Evolutionary conservation across 208 protist species (phyloP), one percentile per base, ranked within the genome.

Genomic region (Leishmania tropica): DNA sequence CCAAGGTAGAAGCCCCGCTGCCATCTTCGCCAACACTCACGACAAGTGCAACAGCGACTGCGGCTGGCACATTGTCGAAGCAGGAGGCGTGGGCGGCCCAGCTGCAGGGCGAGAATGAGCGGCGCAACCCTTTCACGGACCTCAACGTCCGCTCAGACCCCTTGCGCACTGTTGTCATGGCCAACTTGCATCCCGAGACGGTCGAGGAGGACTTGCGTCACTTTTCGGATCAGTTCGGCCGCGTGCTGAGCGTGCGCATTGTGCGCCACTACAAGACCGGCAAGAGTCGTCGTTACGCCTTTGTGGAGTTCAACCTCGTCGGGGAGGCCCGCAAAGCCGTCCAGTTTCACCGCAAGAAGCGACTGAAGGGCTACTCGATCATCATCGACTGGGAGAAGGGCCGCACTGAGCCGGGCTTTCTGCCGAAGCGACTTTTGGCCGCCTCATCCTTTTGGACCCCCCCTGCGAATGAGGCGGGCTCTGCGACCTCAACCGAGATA

Each of bases 201-300:
- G 76, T 90, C n/a, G 94, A 97, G 76, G 92, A 90, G 76, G 94
- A 97, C 21, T 75, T 97, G 48, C 94, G 91, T 8, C 60, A 86
- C 47, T 97, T 96, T 79, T 88, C 92, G 11, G 92, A 97, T 81
- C 93, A 96, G 89, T 95, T 97, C 78, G 94, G 94, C 67, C 90
- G 91, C 37, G 94, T 97, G 8, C 65, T 90, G 74, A 81, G 79
- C 37, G 86, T 92, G 56, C 93, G 91, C 58, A 84, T 97, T 37
- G 88, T 97, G 31, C 88, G 92, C 24, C 62, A 91, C 79, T 71
- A 75, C 76, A 87, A 88, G 54, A 92, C 87, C 0, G 91, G 92
- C 19, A 88, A 87, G 68, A 95, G 91, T 67, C 85, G 93, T 19
- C 83, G 89, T 67, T 97, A 97, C 82, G 93, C 86, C 40, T 97